These are phyloP conservation scores for Stenogyne calaminthoides DNA, from an alignment of 305 asterid genomes.

Conservation along the genomic window DNA sequence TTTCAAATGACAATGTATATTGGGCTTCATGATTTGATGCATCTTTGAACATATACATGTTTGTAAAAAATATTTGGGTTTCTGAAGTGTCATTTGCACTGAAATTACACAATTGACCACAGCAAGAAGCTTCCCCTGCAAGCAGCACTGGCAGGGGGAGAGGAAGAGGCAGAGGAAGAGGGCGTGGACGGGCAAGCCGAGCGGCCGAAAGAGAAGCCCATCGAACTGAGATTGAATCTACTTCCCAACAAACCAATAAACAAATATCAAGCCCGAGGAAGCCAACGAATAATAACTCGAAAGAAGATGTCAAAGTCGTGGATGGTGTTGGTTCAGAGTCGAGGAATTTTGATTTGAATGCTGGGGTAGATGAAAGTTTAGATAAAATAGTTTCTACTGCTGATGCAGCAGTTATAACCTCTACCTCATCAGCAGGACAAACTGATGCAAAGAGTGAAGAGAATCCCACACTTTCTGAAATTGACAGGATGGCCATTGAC, in stretches of 20 bases:
- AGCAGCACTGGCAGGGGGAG: slow-evolving; percentile 77
- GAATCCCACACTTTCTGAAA: slow-evolving; percentile 59
- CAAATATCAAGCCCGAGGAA: slow-evolving; percentile 44
- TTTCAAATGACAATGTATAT: neutral
- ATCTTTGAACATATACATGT: neutral
- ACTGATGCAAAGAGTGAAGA: slow-evolving; percentile 57
- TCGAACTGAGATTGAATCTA: slow-evolving; percentile 50
- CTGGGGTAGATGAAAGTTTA: slow-evolving; percentile 48
- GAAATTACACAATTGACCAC: slow-evolving; percentile 29
- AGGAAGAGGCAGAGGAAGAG: slow-evolving; percentile 95
- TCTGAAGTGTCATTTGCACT: neutral
- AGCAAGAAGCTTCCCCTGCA: slow-evolving; percentile 62
- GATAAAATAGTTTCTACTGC: slow-evolving; percentile 35
- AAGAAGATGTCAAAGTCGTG: slow-evolving; percentile 40
- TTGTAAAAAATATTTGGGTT: too few relatives aligned
- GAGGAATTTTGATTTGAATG: slow-evolving; percentile 50
- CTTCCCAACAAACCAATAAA: slow-evolving; percentile 39
- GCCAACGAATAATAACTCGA: slow-evolving; percentile 38
- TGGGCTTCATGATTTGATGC: neutral
- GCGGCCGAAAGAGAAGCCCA: slow-evolving; percentile 58
- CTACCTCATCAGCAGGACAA: slow-evolving; percentile 31
- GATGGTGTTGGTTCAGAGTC: slow-evolving; percentile 42
- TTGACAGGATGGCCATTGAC: slow-evolving; percentile 76
- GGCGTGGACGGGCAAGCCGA: slow-evolving; percentile 71
- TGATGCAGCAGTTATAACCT: slow-evolving; percentile 28